A percentile compares a stretch with the other conserved stretches of the same genome.
phyloP scores from a whole-genome alignment of 2,329 filamentous ascomycete genomes.

The Epichloe baconii region DNA sequence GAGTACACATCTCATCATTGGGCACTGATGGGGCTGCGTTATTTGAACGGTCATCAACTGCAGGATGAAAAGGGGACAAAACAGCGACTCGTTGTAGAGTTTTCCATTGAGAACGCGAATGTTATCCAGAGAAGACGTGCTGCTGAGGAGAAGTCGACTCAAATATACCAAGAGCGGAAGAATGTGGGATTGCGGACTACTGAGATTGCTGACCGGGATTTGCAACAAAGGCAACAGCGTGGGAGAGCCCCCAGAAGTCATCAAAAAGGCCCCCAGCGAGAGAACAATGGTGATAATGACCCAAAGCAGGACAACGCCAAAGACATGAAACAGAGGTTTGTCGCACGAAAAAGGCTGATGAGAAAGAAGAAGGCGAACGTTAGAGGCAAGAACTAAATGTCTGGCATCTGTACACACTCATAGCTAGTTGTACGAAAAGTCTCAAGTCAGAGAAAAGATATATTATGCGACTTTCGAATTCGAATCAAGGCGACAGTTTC shows the following conservation, averaged over 20 bases:
- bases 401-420: background rate
- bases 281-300: slow-evolving; percentile 10
- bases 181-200: slow-evolving; percentile 14
- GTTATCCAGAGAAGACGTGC: slow-evolving; percentile 64
- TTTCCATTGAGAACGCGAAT: slow-evolving; percentile 95
- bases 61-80: slow-evolving; percentile 58
- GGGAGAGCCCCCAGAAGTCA: background rate
- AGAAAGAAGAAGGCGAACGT: slow-evolving; percentile 50
- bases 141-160: slow-evolving; percentile 22
- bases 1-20: slow-evolving; percentile 91
- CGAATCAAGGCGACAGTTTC: no score
- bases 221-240: background rate
- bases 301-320: slow-evolving; percentile 23
- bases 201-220: background rate
- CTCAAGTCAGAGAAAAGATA: no score
- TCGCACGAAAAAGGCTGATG: slow-evolving; percentile 71
- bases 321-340: slow-evolving; percentile 56
- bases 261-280: slow-evolving; percentile 15
- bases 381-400: slow-evolving; percentile 13
- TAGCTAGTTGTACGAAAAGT: background rate
- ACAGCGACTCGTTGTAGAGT: slow-evolving; percentile 86
- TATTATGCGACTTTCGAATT: background rate
- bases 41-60: slow-evolving; percentile 68
- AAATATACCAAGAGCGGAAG: slow-evolving; percentile 18
- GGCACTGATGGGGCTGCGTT: slow-evolving; percentile 87